phyloP scores from a whole-genome alignment of 1,139 yeast species.

The Lodderomyces pseudojiufengensis region DNA sequence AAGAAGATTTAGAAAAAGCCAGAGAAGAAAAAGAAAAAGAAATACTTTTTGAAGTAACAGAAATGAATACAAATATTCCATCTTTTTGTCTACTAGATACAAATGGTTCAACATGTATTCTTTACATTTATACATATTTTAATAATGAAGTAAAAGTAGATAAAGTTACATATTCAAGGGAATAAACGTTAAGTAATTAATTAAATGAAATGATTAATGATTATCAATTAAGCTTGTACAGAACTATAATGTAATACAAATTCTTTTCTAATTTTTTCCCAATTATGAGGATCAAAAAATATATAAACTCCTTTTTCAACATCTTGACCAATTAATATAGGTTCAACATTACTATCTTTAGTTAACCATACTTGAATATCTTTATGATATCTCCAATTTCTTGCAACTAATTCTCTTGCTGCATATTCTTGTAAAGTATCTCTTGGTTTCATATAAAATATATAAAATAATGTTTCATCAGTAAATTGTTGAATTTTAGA shows the following conservation, averaged over 20 bases:
- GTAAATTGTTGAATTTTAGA: constrained; percentile 71
- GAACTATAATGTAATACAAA: constrained; percentile 64
- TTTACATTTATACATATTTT: constrained; percentile 79
- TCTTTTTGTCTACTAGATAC: constrained; percentile 87
- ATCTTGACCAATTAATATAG: constrained; percentile 76
- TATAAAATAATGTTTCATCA: constrained; percentile 90
- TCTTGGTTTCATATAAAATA: constrained; percentile 90
- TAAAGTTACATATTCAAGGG: constrained; percentile 76
- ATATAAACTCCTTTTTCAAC: constrained; percentile 95
- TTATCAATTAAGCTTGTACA: constrained; percentile 46
- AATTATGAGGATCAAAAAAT: constrained; percentile 91
- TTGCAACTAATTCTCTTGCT: constrained; percentile 79
- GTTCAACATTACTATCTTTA: constrained; percentile 88
- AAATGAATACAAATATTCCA: constrained; percentile 47
- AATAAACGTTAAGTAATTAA: constrained; percentile 56
- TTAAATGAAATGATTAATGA: constrained; percentile 86
- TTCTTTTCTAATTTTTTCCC: constrained; percentile 92
- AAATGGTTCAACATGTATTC: constrained; percentile 70
- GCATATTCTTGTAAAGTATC: constrained; percentile 93
- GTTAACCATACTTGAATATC: constrained; percentile 96
- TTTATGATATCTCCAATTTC: constrained; percentile 98
- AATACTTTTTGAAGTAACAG: constrained; percentile 16
- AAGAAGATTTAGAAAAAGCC: neutral
- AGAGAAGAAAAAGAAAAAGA: constrained; percentile 10
- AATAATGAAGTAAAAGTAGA: constrained; percentile 89